phyloP scores from a whole-genome alignment of 805 yeast genomes.

The Tetrapisispora fleetii region DNA sequence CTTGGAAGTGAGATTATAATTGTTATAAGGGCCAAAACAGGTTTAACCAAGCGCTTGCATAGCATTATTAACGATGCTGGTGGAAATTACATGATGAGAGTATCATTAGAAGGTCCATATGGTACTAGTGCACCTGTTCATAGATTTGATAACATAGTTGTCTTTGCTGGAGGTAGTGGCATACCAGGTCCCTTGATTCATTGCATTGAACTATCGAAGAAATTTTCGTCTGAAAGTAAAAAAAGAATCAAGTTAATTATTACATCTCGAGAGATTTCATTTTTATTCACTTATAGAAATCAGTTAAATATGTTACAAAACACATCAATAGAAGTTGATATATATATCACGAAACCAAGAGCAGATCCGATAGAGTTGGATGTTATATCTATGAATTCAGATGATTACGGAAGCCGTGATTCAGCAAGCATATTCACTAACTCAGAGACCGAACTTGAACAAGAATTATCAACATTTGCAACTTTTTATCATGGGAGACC shows the following conservation, averaged over 20 bases:
- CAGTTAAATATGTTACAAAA: constrained; percentile 11
- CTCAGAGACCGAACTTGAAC: background rate
- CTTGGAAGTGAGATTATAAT: constrained; percentile 32
- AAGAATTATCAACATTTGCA: constrained; percentile 19
- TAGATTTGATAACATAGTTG: constrained; percentile 43
- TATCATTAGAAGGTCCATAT: constrained; percentile 60
- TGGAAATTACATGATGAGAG: constrained; percentile 24
- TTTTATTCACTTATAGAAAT: constrained; percentile 13
- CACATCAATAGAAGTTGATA: constrained; percentile 9
- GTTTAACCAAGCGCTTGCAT: constrained; percentile 33
- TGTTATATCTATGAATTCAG: background rate
- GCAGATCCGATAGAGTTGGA: background rate
- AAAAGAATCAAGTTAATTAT: constrained; percentile 11
- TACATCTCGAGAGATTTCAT: constrained; percentile 10
- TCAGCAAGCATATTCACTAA: background rate
- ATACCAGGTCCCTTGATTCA: constrained; percentile 50
- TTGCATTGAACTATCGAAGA: constrained; percentile 30
- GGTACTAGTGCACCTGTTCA: constrained; percentile 43
- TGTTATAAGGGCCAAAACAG: constrained; percentile 38
- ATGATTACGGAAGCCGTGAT: constrained; percentile 1
- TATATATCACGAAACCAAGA: constrained; percentile 11
- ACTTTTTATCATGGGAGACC: constrained; percentile 41
- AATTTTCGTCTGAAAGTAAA: background rate
- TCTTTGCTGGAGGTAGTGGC: constrained; percentile 70
- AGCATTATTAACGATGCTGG: constrained; percentile 23